Percentiles rank a stretch among this genome's conserved stretches.
phyloP scores from a whole-genome alignment of 2,329 filamentous ascomycete genomes.

The Neospermospora avenae region DNA sequence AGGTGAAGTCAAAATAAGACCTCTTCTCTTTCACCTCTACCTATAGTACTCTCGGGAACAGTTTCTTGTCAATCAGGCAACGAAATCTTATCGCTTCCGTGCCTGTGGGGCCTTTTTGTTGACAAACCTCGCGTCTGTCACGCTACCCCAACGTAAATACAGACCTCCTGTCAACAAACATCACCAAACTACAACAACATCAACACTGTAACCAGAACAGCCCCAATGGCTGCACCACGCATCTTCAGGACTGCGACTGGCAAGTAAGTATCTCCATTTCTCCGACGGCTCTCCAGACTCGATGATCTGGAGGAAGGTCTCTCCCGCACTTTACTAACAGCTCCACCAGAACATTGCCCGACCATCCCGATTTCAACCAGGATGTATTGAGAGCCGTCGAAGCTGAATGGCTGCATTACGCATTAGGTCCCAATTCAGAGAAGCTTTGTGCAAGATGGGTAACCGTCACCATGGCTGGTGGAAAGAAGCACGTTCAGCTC shows the following conservation, averaged over 20 bases:
- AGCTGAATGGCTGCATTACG: background rate
- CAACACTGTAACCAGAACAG: background rate
- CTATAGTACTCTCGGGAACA: too few relatives aligned
- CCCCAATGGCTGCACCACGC: background rate
- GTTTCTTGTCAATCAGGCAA: too few relatives aligned
- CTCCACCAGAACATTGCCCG: background rate
- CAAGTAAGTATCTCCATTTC: background rate
- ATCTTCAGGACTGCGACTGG: background rate
- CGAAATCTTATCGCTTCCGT: too few relatives aligned
- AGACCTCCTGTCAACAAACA: too few relatives aligned
- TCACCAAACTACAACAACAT: too few relatives aligned
- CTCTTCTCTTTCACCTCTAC: too few relatives aligned
- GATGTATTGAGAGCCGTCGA: background rate
- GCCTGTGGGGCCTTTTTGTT: too few relatives aligned
- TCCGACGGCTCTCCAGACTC: too few relatives aligned
- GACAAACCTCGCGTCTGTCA: too few relatives aligned
- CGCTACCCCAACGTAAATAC: too few relatives aligned
- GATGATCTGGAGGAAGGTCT: background rate
- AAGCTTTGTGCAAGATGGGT: background rate
- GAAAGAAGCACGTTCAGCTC: background rate
- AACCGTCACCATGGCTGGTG: background rate
- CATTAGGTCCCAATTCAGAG: background rate
- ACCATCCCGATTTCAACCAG: background rate
- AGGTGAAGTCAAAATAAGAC: too few relatives aligned
- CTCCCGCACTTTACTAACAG: background rate